These are phyloP conservation scores for Leishmania martiniquensis DNA, from an alignment of 208 protist genomes.

Conservation along the genomic window DNA sequence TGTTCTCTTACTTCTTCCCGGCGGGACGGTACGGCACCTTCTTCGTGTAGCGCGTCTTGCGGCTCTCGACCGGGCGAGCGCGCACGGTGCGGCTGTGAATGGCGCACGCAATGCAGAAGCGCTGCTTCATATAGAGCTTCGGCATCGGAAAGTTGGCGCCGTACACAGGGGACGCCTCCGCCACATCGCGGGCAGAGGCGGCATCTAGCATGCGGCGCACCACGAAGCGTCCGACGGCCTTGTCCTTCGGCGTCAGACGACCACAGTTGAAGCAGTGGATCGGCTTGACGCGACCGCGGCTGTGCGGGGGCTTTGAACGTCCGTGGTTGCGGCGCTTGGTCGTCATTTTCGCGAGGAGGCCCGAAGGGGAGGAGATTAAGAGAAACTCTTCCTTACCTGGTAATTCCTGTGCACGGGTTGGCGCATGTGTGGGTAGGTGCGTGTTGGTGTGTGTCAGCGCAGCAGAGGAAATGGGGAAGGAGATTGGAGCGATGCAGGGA, in stretches of 20 bases:
- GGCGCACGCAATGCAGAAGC: constrained; percentile 99
- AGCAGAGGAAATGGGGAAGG: neutral
- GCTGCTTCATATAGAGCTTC: constrained; percentile 99
- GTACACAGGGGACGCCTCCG: constrained; percentile 94
- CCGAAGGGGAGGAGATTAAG: neutral
- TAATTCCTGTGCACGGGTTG: neutral
- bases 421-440: neutral
- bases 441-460: neutral
- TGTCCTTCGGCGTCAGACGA: constrained; percentile 95
- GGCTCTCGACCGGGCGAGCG: constrained; percentile 75
- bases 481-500: too few species aligned
- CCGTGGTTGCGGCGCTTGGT: constrained; percentile 95
- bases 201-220: constrained; percentile 99
- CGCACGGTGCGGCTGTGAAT: constrained; percentile 98
- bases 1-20: constrained; percentile 13
- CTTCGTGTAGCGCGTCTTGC: constrained; percentile 87
- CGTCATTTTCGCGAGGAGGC: constrained; percentile 61
- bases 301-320: constrained; percentile 91
- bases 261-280: constrained; percentile 95
- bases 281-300: constrained; percentile 89
- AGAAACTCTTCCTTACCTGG: neutral
- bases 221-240: constrained; percentile 98
- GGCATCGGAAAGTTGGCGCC: constrained; percentile 95
- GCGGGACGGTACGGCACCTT: constrained; percentile 81
- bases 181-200: constrained; percentile 97